Conservation (phyloP, 768 basidiomycete species). For the Pseudohyphozyma bogoriensis region DNA sequence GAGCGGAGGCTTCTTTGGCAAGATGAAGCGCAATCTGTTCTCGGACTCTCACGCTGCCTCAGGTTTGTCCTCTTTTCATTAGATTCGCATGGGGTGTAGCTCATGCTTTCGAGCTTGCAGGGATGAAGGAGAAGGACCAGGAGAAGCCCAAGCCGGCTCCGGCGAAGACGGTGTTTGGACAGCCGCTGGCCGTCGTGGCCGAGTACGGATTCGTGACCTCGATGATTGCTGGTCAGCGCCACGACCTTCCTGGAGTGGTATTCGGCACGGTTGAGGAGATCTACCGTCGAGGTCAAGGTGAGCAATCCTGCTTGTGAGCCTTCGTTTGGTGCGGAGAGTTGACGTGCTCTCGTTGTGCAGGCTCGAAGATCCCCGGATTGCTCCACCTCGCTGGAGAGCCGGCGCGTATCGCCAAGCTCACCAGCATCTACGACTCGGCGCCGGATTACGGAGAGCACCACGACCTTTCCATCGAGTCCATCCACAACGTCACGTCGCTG, state of each 20-base stretch:
- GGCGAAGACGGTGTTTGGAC: constrained; percentile 17
- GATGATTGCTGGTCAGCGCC: constrained; percentile 26
- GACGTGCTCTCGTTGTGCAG: constrained; percentile 30
- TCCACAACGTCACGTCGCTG: constrained; percentile 45
- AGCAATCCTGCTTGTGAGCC: constrained; percentile 29
- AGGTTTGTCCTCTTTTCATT: not conserved
- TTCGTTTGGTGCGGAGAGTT: not conserved
- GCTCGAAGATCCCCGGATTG: constrained; percentile 43
- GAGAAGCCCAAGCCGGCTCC: not conserved
- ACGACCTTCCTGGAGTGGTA: constrained; percentile 28
- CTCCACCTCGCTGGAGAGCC: constrained; percentile 44
- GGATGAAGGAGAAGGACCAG: not conserved
- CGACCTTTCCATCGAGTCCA: constrained; percentile 36
- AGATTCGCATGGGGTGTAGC: not conserved
- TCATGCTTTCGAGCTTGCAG: too few species aligned
- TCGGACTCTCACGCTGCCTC: too few species aligned
- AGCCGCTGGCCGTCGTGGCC: constrained; percentile 9
- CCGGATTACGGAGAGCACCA: constrained; percentile 34
- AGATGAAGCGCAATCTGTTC: too few species aligned
- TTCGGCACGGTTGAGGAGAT: constrained; percentile 42
- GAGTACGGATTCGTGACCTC: constrained; percentile 24
- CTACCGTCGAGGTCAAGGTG: constrained; percentile 40
- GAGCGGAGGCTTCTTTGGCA: too few species aligned
- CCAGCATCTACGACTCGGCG: constrained; percentile 40
- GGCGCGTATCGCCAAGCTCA: constrained; percentile 41